Conservation (phyloP, 2,329 filamentous ascomycete genomes). For the Xylariales sp. region DNA sequence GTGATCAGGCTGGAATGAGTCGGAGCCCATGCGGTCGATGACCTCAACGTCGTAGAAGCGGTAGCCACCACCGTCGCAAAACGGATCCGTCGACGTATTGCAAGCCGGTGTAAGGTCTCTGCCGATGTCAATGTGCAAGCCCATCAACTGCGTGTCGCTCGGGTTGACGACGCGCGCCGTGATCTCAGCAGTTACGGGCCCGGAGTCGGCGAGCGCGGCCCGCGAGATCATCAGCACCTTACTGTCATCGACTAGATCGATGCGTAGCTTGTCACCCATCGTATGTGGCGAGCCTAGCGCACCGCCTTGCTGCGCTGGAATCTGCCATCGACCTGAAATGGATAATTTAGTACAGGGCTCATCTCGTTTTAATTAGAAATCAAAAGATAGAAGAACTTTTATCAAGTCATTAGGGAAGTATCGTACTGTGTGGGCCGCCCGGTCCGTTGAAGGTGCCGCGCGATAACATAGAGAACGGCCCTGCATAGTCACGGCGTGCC, state of each 20-base stretch:
- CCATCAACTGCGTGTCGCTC: constrained; percentile 55
- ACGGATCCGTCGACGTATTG: constrained; percentile 54
- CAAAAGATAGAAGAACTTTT: too few species aligned
- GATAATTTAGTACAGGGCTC: too few species aligned
- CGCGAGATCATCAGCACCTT: constrained; percentile 59
- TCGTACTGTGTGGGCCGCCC: constrained; percentile 58
- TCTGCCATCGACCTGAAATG: constrained; percentile 56
- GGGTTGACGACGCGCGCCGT: constrained; percentile 61
- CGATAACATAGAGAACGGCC: constrained; percentile 65
- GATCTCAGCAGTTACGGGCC: constrained; percentile 58
- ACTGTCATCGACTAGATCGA: constrained; percentile 58
- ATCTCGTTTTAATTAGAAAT: too few species aligned
- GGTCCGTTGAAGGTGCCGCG: constrained; percentile 65
- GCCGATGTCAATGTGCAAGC: constrained; percentile 60
- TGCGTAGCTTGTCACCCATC: constrained; percentile 64
- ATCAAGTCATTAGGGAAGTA: too few species aligned
- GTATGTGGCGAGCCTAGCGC: constrained; percentile 65
- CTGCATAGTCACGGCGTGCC: constrained; percentile 60
- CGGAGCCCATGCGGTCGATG: constrained; percentile 64
- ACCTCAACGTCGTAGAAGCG: constrained; percentile 65
- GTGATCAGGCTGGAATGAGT: constrained; percentile 63
- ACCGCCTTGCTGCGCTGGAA: constrained; percentile 60
- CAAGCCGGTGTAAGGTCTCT: constrained; percentile 59
- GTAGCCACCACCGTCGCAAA: constrained; percentile 64
- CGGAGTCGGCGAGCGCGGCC: constrained; percentile 55